Conservation (phyloP, 2,329 filamentous ascomycete species). For the Colletotrichum phormii region DNA sequence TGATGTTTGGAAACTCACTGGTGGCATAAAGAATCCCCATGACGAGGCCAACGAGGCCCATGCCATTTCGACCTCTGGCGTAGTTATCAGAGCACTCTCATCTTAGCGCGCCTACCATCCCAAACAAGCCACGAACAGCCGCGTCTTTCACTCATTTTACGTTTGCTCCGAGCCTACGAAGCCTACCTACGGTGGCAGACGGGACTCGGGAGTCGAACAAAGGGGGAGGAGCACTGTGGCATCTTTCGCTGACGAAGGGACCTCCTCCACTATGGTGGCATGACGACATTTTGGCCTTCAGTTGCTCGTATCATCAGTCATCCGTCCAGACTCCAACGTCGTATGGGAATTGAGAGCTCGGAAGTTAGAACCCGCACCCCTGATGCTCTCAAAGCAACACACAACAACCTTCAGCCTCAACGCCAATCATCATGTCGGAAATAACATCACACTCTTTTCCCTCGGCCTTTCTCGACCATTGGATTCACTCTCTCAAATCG, state of each 20-base stretch:
- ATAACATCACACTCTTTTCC: slow-evolving; percentile 46
- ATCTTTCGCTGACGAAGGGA: no score
- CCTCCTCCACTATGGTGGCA: not conserved
- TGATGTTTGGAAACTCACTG: slow-evolving; percentile 18
- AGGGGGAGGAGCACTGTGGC: no score
- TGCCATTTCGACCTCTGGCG: slow-evolving; percentile 17
- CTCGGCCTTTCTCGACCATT: slow-evolving; percentile 51
- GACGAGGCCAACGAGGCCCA: slow-evolving; percentile 29
- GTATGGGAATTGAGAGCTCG: slow-evolving; percentile 5
- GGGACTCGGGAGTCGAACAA: no score
- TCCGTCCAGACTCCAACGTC: not conserved
- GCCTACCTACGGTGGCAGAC: no score
- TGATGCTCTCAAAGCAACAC: slow-evolving; percentile 10
- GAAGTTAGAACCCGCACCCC: slow-evolving; percentile 5
- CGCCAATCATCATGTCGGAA: not conserved
- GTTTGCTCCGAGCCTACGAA: not conserved
- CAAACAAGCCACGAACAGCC: slow-evolving; percentile 9
- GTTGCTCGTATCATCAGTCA: slow-evolving; percentile 1
- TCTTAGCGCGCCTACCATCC: not conserved
- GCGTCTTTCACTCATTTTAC: slow-evolving; percentile 1
- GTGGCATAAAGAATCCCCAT: slow-evolving; percentile 28
- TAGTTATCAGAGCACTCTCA: slow-evolving; percentile 11
- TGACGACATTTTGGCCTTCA: slow-evolving; percentile 26
- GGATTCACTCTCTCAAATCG: slow-evolving; percentile 41
- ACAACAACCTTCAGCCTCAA: not conserved